Base-by-base conservation (phyloP, 179 eudicot species). In the Silene coronaria region DNA sequence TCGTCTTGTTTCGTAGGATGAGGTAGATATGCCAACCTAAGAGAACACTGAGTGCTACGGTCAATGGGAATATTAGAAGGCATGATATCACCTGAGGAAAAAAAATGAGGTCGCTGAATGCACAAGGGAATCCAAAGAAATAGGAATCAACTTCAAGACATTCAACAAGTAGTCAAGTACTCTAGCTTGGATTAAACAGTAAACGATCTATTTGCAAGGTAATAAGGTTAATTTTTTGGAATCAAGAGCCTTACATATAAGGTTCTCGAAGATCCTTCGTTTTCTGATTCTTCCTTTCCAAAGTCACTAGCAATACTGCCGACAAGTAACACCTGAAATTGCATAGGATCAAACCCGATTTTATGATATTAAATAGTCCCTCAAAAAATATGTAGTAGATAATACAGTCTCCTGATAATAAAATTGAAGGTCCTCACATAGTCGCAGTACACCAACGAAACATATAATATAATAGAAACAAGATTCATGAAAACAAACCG, bases 11-110 rank as follows among this genome's bases (percentile, higher is more conserved):
- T 65, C 86, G 87, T 79, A 89, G 59, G 55, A 86, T 85, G 72
- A 95, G 99, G 68, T 86, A 86, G 80, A 92, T 74, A 84, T 95
- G 96, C 99, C 99, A 95, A 73, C 91, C 84, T 66, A 89, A 84
- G 74, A 95, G 93, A 85, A 86, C 82, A 46, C 87, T 67, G 58
- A 95, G 84, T 63, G 96, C 95, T 78, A 90, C 46, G 73, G 87
- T 83, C 78, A 95, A 76, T 28, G 97, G 95, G 66, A 90, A 81
- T 19, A 95, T 75, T 74, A 95, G 79, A 73, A 92, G 78, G 66
- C 87, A 90, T 26, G 92, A 95, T 70, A 89, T 75, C 72, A 95
- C 87, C 99, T 95, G 96, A 74, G 27, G 14, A 45, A 45, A 5
- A 57, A 55, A 5, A 22, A n/a, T 71, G 74, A 75, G 23, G 26